Conservation (phyloP, 352 stramenopile species). For the Phytopythium helicoides region DNA sequence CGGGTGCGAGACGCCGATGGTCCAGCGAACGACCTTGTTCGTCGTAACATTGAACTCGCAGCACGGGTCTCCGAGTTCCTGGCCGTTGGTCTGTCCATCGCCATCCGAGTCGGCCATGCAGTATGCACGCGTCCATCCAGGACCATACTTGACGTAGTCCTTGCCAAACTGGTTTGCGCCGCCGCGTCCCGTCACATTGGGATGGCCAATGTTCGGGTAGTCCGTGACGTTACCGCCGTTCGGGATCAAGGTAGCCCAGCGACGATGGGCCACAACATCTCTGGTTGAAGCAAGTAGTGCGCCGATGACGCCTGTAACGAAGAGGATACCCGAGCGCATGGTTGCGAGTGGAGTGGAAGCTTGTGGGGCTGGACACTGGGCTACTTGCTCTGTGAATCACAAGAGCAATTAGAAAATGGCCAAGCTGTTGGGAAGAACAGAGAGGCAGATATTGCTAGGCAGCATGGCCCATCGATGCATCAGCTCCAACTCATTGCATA, state of each 20-base stretch:
- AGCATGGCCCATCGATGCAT: too few relatives aligned
- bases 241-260: conserved; percentile 6
- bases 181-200: conserved; percentile 9
- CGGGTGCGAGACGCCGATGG: conserved; percentile 19
- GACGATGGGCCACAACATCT: too few relatives aligned
- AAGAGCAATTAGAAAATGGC: too few relatives aligned
- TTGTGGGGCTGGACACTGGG: too few relatives aligned
- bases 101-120: conserved; percentile 23
- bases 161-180: conserved; percentile 21
- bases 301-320: too few relatives aligned
- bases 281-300: too few relatives aligned
- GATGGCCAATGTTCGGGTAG: conserved; percentile 22
- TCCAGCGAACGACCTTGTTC: conserved; percentile 12
- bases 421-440: too few relatives aligned
- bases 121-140: conserved; percentile 19
- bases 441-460: too few relatives aligned
- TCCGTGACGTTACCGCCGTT: conserved; percentile 27
- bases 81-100: conserved; percentile 27
- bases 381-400: too few relatives aligned
- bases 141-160: conserved; percentile 12
- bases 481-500: too few relatives aligned
- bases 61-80: conserved; percentile 21
- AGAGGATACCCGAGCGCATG: too few relatives aligned
- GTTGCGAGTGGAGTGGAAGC: too few relatives aligned
- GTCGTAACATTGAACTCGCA: conserved; percentile 11